Evolutionary conservation across 345 rosid genomes (phyloP).

Genomic region (Noccaea bulbosa): DNA sequence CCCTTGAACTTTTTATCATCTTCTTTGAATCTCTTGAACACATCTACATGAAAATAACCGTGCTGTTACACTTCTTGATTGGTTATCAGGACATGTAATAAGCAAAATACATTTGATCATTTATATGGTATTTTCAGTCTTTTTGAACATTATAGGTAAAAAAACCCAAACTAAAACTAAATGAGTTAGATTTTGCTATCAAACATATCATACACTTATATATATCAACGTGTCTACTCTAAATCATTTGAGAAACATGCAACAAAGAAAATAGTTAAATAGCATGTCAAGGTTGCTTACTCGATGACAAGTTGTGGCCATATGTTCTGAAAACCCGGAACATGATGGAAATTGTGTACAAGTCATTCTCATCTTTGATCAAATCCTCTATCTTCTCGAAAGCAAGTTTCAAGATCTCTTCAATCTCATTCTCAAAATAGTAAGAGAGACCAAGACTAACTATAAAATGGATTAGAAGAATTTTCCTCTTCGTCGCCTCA

Average conservation of each 20-base stretch:
- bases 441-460: slow-evolving; percentile 17
- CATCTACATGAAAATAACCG: slow-evolving; percentile 34
- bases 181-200: no score
- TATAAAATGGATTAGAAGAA: neutral
- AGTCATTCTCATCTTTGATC: slow-evolving; percentile 14
- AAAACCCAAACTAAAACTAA: no score
- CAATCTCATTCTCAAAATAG: slow-evolving; percentile 28
- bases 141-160: no score
- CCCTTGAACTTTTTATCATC: slow-evolving; percentile 30
- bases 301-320: slow-evolving; percentile 10
- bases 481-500: neutral
- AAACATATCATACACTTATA: no score
- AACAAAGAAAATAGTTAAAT: no score
- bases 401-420: neutral
- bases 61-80: no score
- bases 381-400: slow-evolving; percentile 6
- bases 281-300: neutral
- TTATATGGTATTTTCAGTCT: no score
- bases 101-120: no score
- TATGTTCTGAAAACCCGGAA: slow-evolving; percentile 19
- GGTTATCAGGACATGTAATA: no score
- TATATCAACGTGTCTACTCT: no score
- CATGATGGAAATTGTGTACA: slow-evolving; percentile 18
- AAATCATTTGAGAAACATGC: no score
- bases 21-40: slow-evolving; percentile 42